Percentiles rank a stretch among this genome's conserved stretches.
Conservation (phyloP, 805 yeast species). For the Isabelozyma heimii region DNA sequence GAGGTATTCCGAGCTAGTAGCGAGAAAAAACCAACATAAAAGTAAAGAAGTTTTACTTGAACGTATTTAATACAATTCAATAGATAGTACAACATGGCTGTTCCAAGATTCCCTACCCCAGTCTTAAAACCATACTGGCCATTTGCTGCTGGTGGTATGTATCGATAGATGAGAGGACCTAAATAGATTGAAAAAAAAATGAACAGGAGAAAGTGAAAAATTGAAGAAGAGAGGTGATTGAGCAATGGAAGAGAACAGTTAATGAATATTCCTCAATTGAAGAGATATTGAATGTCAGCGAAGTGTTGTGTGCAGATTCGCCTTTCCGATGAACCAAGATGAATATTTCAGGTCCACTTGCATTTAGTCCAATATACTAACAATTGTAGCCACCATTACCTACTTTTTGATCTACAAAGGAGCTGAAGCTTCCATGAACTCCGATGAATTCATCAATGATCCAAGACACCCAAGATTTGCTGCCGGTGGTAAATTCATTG, state of each 20-base stretch:
- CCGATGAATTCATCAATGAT: slow-evolving; percentile 84
- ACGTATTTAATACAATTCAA: background rate
- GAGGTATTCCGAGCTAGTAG: slow-evolving; percentile 10
- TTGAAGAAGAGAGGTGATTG: background rate
- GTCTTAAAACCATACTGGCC: slow-evolving; percentile 81
- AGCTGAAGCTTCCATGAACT: slow-evolving; percentile 64
- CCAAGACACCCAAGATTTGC: slow-evolving; percentile 94
- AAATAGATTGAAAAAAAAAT: background rate
- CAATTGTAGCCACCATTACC: slow-evolving; percentile 50
- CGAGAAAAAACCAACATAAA: slow-evolving; percentile 1
- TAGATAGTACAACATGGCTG: slow-evolving; percentile 16
- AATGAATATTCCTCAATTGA: too few species aligned
- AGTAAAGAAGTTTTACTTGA: background rate
- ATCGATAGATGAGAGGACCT: slow-evolving; percentile 2
- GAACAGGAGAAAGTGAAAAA: background rate
- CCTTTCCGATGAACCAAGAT: background rate
- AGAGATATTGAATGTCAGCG: background rate
- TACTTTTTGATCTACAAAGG: slow-evolving; percentile 70
- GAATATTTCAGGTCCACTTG: background rate
- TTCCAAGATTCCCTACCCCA: slow-evolving; percentile 49
- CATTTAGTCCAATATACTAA: slow-evolving; percentile 16
- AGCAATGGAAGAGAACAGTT: too few species aligned
- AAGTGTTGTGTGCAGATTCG: too few species aligned
- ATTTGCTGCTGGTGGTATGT: slow-evolving; percentile 79
- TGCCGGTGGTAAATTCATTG: slow-evolving; percentile 42